A percentile compares a stretch with the other conserved stretches of the same genome.
These are phyloP conservation scores for Bipolaris cookei DNA, from an alignment of 2,329 filamentous ascomycete genomes.

Conservation along the genomic window DNA sequence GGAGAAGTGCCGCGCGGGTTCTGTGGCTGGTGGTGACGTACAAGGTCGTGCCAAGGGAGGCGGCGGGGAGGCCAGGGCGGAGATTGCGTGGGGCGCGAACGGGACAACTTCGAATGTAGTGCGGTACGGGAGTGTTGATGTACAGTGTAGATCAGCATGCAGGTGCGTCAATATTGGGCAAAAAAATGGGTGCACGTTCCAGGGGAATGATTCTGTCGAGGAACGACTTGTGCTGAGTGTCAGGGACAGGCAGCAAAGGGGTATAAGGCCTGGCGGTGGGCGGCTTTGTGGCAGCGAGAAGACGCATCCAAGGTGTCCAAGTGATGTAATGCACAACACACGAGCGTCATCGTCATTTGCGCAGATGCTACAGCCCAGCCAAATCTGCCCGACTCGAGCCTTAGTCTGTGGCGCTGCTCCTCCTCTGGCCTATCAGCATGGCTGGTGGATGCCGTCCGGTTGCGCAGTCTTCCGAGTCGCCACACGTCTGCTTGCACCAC, in stretches of 20 bases:
- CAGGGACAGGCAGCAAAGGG: not conserved
- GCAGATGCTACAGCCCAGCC: slow-evolving; percentile 10
- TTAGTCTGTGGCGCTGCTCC: slow-evolving; percentile 17
- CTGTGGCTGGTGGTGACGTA: slow-evolving; percentile 32
- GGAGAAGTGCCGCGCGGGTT: slow-evolving; percentile 7
- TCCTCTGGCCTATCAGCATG: slow-evolving; percentile 10
- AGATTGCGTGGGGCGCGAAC: slow-evolving; percentile 22
- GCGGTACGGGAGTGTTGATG: too few relatives aligned
- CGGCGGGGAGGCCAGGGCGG: slow-evolving; percentile 23
- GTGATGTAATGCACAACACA: slow-evolving; percentile 27
- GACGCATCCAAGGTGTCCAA: not conserved
- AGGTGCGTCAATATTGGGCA: not conserved
- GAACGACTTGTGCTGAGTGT: not conserved
- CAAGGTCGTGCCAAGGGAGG: slow-evolving; percentile 17
- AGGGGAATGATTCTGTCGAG: not conserved
- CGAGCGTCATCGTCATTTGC: slow-evolving; percentile 23
- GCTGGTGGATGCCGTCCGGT: not conserved
- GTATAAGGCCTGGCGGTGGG: slow-evolving; percentile 5
- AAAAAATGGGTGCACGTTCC: not conserved
- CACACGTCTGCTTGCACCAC: slow-evolving; percentile 2
- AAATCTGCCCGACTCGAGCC: slow-evolving; percentile 10
- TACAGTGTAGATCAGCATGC: slow-evolving; percentile 16
- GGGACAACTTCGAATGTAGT: slow-evolving; percentile 4
- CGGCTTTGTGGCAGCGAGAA: slow-evolving; percentile 16
- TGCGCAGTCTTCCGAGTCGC: slow-evolving; percentile 9